A percentile compares a stretch with the other conserved stretches of the same genome.
Conservation (phyloP, 352 stramenopile genomes). For the Globisporangium carolinianum region DNA sequence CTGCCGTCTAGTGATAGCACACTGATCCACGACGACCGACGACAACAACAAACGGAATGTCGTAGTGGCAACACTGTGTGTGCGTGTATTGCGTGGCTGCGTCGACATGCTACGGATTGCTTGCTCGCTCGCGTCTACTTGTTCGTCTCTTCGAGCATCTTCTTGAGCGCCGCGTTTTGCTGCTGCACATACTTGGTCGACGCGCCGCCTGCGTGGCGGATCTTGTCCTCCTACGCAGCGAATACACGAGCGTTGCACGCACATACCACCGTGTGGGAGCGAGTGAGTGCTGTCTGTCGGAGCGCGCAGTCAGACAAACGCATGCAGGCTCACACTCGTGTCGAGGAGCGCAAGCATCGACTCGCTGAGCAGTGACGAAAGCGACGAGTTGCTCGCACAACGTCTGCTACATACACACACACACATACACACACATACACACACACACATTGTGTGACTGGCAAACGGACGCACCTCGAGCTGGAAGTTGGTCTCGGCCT, state of each 20-base stretch:
- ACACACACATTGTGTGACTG: not conserved
- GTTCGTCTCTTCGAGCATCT: constrained; percentile 33
- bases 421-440: not conserved
- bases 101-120: no score
- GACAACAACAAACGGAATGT: no score
- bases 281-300: not conserved
- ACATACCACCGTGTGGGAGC: not conserved
- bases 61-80: no score
- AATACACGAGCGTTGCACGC: constrained; percentile 1
- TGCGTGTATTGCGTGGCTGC: no score
- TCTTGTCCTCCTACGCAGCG: constrained; percentile 45
- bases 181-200: constrained; percentile 44
- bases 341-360: no score
- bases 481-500: constrained; percentile 69
- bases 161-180: constrained; percentile 64
- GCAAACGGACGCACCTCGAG: constrained; percentile 31
- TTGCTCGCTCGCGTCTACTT: constrained; percentile 3
- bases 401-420: not conserved
- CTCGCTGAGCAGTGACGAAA: no score
- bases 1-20: no score
- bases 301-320: not conserved
- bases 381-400: no score
- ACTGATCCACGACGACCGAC: no score
- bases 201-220: constrained; percentile 41
- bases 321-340: not conserved